Base-by-base conservation (phyloP, 768 basidiomycete species). In the Pholiota microspora region DNA sequence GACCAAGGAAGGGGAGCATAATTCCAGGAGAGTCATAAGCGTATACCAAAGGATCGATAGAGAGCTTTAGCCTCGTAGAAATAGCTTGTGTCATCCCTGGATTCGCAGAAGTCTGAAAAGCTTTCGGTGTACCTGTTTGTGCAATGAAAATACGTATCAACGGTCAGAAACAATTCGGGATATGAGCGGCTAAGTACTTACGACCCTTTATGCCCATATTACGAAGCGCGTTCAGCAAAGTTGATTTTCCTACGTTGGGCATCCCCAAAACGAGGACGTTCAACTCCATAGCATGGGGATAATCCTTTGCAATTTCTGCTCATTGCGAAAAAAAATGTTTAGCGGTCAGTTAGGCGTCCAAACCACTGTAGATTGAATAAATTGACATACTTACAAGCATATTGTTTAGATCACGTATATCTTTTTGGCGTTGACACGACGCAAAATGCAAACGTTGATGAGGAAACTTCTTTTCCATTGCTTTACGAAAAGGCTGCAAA, bases 221-320 rank as follows among this genome's bases (percentile, higher is more conserved):
- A 38, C 96, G 83, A 24, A 99, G 78, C 0, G 93, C 84, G 65
- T 99, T 99, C 10, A 99, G 75, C 48, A 98, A 71, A 2, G 92
- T 95, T 12, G 95, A 98, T 73, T 99, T 98, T 36, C 96, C 96
- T 45, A 98, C 94, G 69, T 98, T 98, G 15, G 97, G 97, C 96
- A 99, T 98, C 21, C 97, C 97, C 55, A 97, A 87, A 21, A 98
- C 93, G 2, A 98, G 79, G 6, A 98, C 88, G 62, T 94, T 94
- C 60, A 92, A 73, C 67, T 89, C 89, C 62, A 85, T 82, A 45
- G 83, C 79, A 58, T 90, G 81, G 48, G 83, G 83, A 66, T 86
- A 80, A 36, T 77, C 75, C 62, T 82, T 83, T 28, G 89, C 88
- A 61, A 91, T 79, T 62, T 82, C 89, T 92, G 56, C 9, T 34